Evolutionary conservation across 2,329 filamentous ascomycete genomes (phyloP).

Genomic region (Thermomyces lanuginosus): DNA sequence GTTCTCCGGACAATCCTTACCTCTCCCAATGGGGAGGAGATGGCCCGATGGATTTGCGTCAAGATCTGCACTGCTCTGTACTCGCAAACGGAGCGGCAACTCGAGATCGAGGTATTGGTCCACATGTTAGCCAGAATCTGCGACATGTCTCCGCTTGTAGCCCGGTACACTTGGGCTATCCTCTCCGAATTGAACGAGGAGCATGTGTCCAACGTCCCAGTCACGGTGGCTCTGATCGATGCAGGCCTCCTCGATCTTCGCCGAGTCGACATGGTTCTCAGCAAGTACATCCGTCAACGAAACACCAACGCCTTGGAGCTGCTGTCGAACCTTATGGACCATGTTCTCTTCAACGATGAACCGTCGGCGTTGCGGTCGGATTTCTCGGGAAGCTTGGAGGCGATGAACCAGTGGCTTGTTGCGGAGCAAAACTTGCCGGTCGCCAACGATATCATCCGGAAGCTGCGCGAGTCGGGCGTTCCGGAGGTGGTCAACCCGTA

Average conservation of each 20-base stretch:
- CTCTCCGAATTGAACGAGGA: constrained; percentile 40
- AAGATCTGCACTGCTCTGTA: constrained; percentile 42
- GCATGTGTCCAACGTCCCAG: constrained; percentile 45
- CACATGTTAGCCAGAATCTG: constrained; percentile 47
- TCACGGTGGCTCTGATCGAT: constrained; percentile 44
- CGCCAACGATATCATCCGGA: constrained; percentile 55
- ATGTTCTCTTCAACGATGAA: constrained; percentile 60
- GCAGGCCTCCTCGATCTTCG: constrained; percentile 45
- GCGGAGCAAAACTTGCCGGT: constrained; percentile 52
- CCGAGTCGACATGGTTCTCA: constrained; percentile 53
- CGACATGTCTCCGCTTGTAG: constrained; percentile 41
- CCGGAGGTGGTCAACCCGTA: constrained; percentile 39
- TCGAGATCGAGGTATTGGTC: constrained; percentile 49
- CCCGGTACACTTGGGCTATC: constrained; percentile 34
- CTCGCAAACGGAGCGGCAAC: constrained; percentile 34
- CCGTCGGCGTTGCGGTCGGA: constrained; percentile 69
- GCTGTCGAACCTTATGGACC: constrained; percentile 62
- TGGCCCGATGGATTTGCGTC: constrained; percentile 40
- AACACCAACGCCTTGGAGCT: constrained; percentile 61
- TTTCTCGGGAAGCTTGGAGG: constrained; percentile 67
- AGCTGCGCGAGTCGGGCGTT: constrained; percentile 39
- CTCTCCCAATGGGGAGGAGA: constrained; percentile 39
- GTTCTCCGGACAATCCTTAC: constrained; percentile 37
- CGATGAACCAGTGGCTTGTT: constrained; percentile 62
- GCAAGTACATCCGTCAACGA: constrained; percentile 53